A percentile compares a stretch with the other conserved stretches of the same genome.
Evolutionary conservation across 306 rosid species (phyloP).

Genomic region (Citrullus colocynthis): DNA sequence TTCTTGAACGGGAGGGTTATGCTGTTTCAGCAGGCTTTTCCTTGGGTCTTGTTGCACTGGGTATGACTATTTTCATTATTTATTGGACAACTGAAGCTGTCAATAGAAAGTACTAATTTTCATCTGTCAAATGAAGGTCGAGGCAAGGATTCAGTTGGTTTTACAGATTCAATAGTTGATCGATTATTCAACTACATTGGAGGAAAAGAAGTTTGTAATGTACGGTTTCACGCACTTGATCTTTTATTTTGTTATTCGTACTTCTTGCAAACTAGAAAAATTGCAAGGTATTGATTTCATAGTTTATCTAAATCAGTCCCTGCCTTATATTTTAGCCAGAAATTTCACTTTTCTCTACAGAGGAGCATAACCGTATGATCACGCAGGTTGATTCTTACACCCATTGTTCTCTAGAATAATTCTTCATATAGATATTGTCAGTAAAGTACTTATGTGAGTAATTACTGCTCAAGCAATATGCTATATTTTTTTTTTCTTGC

Average conservation of each 20-base stretch:
- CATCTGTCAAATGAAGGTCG: slow-evolving; percentile 51
- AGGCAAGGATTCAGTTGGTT: slow-evolving; percentile 82
- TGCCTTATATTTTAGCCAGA: slow-evolving; percentile 36
- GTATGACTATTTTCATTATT: slow-evolving; percentile 27
- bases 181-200: slow-evolving; percentile 76
- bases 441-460: neutral
- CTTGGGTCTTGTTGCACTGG: slow-evolving; percentile 84
- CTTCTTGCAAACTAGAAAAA: neutral
- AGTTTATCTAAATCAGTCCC: neutral
- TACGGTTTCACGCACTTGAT: slow-evolving; percentile 20
- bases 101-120: slow-evolving; percentile 8
- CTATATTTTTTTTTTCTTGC: neutral
- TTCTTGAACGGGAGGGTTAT: slow-evolving; percentile 96
- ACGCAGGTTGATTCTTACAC: slow-evolving; percentile 41
- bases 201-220: slow-evolving; percentile 58
- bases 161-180: slow-evolving; percentile 62
- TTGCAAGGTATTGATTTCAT: neutral
- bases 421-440: slow-evolving; percentile 3
- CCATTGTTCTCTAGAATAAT: neutral
- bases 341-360: slow-evolving; percentile 42
- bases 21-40: slow-evolving; percentile 98
- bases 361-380: slow-evolving; percentile 53
- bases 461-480: neutral
- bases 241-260: neutral
- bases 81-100: neutral